Evolutionary conservation across 2,329 filamentous ascomycete genomes (phyloP), one percentile per base, ranked within the genome.

Genomic region (Cladobotryum protrusum): DNA sequence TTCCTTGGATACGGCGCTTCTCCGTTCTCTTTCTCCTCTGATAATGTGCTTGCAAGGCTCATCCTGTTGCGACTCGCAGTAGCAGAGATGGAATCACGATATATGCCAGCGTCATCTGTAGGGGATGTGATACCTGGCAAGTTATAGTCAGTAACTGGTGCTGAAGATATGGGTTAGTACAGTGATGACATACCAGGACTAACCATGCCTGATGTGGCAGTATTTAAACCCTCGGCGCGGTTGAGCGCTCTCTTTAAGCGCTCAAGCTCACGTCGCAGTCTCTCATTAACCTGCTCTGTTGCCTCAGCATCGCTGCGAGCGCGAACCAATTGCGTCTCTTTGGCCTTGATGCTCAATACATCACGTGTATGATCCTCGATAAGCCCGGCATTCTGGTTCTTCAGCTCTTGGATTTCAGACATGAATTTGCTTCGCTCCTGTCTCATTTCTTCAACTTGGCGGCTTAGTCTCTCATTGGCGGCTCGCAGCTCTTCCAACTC

Each of bases 321-420:
- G 41, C 93, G 85, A 9, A 97, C 92, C 5, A 99, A 79, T 61
- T 99, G 93, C 3, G 93, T 97, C 68, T 99, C 93, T 69, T 99
- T 99, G 13, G 93, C 93, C 67, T 97, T 97, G 72, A 99, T 95
- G 59, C 90, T 93, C 39, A 99, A 76, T 0, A 96, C 89, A 61
- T 99, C 92, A 43, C 92, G 81, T 0, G 93, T 99, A 66, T 97
- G 92, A 61, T 97, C 92, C 69, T 99, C 93, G 54, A 99, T 99
- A 33, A 99, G 76, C 55, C 93, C 87, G 19, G 93, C 93, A 62
- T 99, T 99, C 65, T 96, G 89, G 61, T 96, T 95, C 70, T 96
- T 95, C 29, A 99, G 78, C 68, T 97, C 93, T 58, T 92, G 86
- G 39, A 97, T 86, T 66, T 96, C 89, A 0, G 89, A 93, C 52